Conservation (phyloP, 768 basidiomycete species). For the Serendipita vermifera region DNA sequence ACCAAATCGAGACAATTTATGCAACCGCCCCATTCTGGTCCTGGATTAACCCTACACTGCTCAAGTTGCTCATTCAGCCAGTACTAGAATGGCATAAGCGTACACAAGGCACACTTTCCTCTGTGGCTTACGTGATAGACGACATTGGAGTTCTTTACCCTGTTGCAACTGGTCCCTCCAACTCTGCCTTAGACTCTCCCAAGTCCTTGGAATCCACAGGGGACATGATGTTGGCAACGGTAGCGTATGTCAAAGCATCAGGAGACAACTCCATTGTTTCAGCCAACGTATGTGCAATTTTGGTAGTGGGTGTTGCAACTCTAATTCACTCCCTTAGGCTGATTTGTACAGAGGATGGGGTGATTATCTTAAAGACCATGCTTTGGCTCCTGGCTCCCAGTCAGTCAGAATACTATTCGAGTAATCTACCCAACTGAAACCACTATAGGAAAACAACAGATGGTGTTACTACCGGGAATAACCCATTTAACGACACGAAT, state of each 20-base stretch:
- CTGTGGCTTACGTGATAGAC: background rate
- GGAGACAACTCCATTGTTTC: background rate
- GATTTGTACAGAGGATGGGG: conserved; percentile 50
- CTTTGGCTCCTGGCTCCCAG: conserved; percentile 42
- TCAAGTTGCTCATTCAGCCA: background rate
- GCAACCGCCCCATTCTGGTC: conserved; percentile 10
- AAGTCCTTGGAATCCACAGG: background rate
- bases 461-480: background rate
- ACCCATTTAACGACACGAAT: conserved; percentile 50
- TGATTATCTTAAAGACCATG: conserved; percentile 40
- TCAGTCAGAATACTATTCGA: conserved; percentile 18
- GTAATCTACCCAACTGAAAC: background rate
- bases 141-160: background rate
- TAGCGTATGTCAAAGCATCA: background rate
- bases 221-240: background rate
- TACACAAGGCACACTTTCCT: too few relatives aligned
- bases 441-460: background rate
- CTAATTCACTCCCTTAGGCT: conserved; percentile 22
- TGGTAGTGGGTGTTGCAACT: background rate
- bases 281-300: background rate
- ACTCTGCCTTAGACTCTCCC: background rate
- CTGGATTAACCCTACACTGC: conserved; percentile 21
- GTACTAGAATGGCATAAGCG: background rate
- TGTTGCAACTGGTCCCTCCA: background rate
- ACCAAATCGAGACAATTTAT: conserved; percentile 9